phyloP scores from a whole-genome alignment of 2,329 filamentous ascomycete genomes.

The Geosmithia putterillii region DNA sequence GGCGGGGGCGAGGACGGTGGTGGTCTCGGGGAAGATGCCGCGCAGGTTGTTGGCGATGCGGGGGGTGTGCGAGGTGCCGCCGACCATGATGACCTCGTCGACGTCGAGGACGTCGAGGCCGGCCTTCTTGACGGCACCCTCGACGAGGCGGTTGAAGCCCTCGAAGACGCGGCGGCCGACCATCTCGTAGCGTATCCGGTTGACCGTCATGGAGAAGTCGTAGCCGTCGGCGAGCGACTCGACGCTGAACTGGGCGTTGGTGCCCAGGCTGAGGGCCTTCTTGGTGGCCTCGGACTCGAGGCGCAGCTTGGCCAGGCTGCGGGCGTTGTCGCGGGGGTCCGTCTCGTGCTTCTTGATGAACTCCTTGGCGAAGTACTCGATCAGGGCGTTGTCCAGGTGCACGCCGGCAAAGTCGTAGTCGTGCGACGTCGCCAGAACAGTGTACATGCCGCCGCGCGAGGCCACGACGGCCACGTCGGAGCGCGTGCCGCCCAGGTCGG shows the following conservation, averaged over 20 bases:
- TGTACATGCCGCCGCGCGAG: conserved; percentile 92
- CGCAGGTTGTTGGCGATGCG: conserved; percentile 76
- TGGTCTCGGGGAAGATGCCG: conserved; percentile 69
- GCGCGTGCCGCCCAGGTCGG: conserved; percentile 83
- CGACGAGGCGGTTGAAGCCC: conserved; percentile 76
- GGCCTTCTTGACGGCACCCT: conserved; percentile 82
- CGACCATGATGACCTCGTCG: conserved; percentile 86
- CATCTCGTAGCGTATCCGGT: conserved; percentile 86
- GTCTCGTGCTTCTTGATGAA: conserved; percentile 94
- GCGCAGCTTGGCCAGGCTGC: conserved; percentile 82
- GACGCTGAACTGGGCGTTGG: conserved; percentile 82
- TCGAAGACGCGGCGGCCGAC: conserved; percentile 76
- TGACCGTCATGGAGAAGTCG: conserved; percentile 86
- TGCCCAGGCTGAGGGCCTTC: conserved; percentile 80
- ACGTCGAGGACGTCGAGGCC: conserved; percentile 85
- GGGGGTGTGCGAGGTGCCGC: conserved; percentile 86
- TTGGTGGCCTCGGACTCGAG: conserved; percentile 84
- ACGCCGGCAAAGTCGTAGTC: conserved; percentile 89
- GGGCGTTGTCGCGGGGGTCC: conserved; percentile 72
- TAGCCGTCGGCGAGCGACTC: conserved; percentile 82
- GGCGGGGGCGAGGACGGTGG: conserved; percentile 69
- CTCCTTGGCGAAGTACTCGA: conserved; percentile 97
- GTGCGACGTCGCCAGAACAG: conserved; percentile 81
- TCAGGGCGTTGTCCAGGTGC: conserved; percentile 78
- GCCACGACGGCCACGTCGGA: conserved; percentile 87